Evolutionary conservation across 768 basidiomycete genomes (phyloP).

Genomic region (Rhodosporidiobolus sp.): DNA sequence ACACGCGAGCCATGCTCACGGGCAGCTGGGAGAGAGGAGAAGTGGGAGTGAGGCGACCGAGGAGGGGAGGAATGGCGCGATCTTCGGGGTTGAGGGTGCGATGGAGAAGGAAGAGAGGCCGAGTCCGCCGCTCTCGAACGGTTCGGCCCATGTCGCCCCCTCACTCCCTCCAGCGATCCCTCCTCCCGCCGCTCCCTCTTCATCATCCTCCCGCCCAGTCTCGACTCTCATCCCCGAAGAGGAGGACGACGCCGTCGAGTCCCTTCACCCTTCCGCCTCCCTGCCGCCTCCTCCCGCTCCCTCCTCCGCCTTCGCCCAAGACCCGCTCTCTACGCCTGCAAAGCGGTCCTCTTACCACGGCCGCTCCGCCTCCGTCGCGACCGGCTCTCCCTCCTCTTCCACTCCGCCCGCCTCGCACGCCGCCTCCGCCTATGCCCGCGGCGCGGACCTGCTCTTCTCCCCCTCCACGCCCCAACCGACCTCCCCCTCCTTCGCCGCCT

Average conservation of each 20-base stretch:
- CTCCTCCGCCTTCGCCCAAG: background rate
- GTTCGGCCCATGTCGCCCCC: too few species aligned
- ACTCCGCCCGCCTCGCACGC: background rate
- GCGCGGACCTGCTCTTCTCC: slow-evolving; percentile 11
- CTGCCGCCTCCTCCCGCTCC: background rate
- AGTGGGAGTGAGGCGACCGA: background rate
- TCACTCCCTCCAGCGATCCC: too few species aligned
- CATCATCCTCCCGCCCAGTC: background rate
- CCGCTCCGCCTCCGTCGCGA: background rate
- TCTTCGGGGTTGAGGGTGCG: background rate
- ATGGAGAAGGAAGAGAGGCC: background rate
- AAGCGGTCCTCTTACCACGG: background rate
- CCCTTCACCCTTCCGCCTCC: background rate
- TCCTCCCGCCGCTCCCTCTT: background rate
- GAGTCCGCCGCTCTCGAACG: background rate
- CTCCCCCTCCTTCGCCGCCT: background rate
- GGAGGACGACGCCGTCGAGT: slow-evolving; percentile 4
- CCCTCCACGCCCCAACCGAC: background rate
- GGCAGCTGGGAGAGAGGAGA: background rate
- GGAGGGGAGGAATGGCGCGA: background rate
- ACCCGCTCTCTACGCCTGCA: background rate
- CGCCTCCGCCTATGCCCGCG: background rate
- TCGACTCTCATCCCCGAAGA: too few species aligned
- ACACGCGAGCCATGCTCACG: background rate
- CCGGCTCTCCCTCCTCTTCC: background rate